Percentiles rank a stretch among this genome's conserved stretches.
Conservation (phyloP, 2,329 filamentous ascomycete genomes). For the Cladosporium sphaerospermum region DNA sequence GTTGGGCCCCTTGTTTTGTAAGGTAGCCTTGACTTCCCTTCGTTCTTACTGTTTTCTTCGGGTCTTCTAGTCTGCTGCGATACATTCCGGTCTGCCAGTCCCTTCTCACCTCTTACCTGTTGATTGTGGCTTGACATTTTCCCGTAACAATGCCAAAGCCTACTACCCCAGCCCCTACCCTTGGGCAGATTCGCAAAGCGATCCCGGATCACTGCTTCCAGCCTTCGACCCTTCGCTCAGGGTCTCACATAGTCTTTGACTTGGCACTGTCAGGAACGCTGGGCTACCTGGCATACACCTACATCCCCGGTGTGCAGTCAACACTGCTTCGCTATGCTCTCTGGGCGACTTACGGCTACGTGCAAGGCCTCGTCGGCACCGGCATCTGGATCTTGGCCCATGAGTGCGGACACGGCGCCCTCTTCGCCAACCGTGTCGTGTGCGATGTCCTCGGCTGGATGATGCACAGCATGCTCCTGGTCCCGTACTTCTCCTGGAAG, state of each 20-base stretch:
- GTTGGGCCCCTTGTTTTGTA: no score
- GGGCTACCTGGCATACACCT: neutral
- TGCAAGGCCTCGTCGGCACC: conserved; percentile 60
- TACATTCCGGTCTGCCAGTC: no score
- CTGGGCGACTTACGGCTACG: conserved; percentile 47
- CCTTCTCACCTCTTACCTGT: no score
- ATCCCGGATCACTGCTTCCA: neutral
- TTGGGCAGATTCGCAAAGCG: neutral
- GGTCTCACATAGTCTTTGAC: neutral
- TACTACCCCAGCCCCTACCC: neutral
- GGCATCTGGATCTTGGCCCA: conserved; percentile 67
- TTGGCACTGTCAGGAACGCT: neutral
- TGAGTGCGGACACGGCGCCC: conserved; percentile 64
- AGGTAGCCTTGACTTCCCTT: no score
- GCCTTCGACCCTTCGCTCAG: neutral
- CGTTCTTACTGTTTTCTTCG: no score
- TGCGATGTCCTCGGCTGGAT: conserved; percentile 60
- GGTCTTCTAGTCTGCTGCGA: no score
- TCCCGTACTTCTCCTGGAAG: conserved; percentile 70
- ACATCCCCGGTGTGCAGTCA: neutral
- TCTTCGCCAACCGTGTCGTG: conserved; percentile 50
- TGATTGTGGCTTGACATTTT: no score
- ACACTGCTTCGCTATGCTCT: neutral
- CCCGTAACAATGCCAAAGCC: neutral
- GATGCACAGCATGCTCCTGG: conserved; percentile 59